Conservation (phyloP, 2,329 filamentous ascomycete genomes). For the Cladosporium sp. region DNA sequence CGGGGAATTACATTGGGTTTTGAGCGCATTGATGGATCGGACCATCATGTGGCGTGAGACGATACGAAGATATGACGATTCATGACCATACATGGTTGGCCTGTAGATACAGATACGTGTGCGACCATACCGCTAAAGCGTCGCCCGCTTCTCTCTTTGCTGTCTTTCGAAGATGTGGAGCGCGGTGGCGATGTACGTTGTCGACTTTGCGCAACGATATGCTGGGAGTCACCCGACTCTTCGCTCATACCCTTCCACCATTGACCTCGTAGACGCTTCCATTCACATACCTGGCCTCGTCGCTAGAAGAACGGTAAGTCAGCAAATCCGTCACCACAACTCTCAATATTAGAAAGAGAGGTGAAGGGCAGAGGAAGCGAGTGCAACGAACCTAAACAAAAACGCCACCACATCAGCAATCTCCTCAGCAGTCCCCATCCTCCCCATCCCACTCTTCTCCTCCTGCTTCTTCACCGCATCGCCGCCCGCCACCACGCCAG, state of each 20-base stretch:
- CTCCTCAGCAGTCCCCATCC: conserved; percentile 44
- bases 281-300: conserved; percentile 44
- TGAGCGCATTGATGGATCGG: background rate
- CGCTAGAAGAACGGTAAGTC: conserved; percentile 24
- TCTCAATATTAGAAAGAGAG: too few relatives aligned
- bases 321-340: background rate
- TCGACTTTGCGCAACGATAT: too few relatives aligned
- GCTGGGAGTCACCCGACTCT: too few relatives aligned
- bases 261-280: conserved; percentile 47
- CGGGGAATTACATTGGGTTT: background rate
- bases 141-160: too few relatives aligned
- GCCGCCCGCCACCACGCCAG: conserved; percentile 46
- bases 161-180: too few relatives aligned
- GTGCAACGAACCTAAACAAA: conserved; percentile 39
- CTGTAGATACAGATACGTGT: too few relatives aligned
- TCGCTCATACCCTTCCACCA: conserved; percentile 32
- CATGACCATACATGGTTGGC: too few relatives aligned
- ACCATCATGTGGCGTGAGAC: too few relatives aligned
- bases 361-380: background rate
- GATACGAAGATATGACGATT: too few relatives aligned
- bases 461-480: conserved; percentile 40
- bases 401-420: conserved; percentile 49
- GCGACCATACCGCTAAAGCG: too few relatives aligned
- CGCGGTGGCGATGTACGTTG: too few relatives aligned
- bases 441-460: conserved; percentile 38